Percentiles rank a stretch among this genome's conserved stretches.
These are phyloP conservation scores for Guadua angustifolia DNA, from an alignment of 176 grass and related monocot genomes.

Conservation along the genomic window DNA sequence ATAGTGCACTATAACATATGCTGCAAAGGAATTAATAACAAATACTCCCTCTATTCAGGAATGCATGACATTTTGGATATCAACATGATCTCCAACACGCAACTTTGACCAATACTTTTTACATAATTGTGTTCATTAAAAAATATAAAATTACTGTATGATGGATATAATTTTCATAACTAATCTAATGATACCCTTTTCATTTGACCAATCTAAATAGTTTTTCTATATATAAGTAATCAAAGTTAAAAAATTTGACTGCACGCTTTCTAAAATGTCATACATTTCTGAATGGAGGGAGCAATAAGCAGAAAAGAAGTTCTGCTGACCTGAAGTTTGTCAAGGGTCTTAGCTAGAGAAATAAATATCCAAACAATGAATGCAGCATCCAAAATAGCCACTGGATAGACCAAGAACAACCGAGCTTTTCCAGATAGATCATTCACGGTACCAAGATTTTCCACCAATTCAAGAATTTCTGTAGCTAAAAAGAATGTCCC, in stretches of 20 bases:
- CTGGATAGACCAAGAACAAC: conserved; percentile 93
- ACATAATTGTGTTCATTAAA: too few relatives aligned
- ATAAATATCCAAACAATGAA: conserved; percentile 98
- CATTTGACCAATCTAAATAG: too few relatives aligned
- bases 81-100: too few relatives aligned
- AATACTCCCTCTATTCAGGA: not conserved
- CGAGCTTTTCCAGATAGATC: conserved; percentile 97
- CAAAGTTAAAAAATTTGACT: too few relatives aligned
- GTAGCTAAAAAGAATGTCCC: conserved; percentile 96
- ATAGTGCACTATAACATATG: conserved; percentile 22
- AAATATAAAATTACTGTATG: too few relatives aligned
- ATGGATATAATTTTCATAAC: too few relatives aligned
- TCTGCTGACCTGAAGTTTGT: conserved; percentile 79
- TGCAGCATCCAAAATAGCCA: conserved; percentile 91
- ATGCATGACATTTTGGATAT: too few relatives aligned
- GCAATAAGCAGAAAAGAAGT: not conserved
- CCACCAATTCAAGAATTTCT: conserved; percentile 95
- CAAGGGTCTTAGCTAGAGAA: conserved; percentile 87
- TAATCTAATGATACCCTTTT: too few relatives aligned
- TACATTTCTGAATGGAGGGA: too few relatives aligned
- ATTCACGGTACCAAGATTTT: conserved; percentile 95
- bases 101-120: too few relatives aligned
- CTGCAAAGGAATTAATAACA: not conserved
- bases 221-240: too few relatives aligned
- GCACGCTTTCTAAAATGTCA: too few relatives aligned